Base-by-base conservation (phyloP, 2,329 filamentous ascomycete genomes). In the Chrysoporthe puriensis region DNA sequence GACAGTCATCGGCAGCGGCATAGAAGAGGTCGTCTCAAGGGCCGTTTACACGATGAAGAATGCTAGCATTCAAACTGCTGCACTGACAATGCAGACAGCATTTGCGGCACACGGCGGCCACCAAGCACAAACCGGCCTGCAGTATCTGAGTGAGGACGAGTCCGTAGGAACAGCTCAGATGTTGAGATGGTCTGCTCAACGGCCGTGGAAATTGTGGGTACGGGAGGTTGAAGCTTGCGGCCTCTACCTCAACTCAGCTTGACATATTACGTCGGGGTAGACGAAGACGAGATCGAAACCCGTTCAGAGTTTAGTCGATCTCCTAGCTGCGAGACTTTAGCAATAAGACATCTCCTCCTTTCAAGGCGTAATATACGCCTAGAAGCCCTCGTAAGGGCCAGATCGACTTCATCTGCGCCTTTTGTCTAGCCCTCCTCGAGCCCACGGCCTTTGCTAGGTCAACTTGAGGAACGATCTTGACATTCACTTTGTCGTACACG, bases 401-500 rank as follows among this genome's bases (percentile, higher is more conserved):
- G 3, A 62, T 59, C 16, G 65, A 63, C 16, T 44, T 66, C 6
- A 63, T 32, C 4, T 21, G 46, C 2, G 14, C 8, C 21, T 58
- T 66, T 16, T 44, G 13, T 42, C 42, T 43, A 9, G 65, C 16
- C n/a, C 43, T 63, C 1, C 16, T 4, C 34, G 63, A 48, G 9
- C 43, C 44, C 11, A n/a, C 36, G 2, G 16, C 21, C 7, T 46
- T 43, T 9, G n/a, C 58, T 32, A 75, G 74, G 44, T 80, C 77
- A 1, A 72, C 76, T 9, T 78, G 77, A 3, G 80, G 75, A 48
- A 82, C 80, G 0, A 86, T 85, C 72, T 84, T 85, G 0, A 85
- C 85, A 72, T 84, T 85, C 34, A 91, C 87, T 78, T 92, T 92
- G 72, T 92, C 88, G 69, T 88, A 91, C 1, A 91, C 88, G 42